Evolutionary conservation across 2,329 filamentous ascomycete species (phyloP).

Genomic region (Talaromyces sp.): DNA sequence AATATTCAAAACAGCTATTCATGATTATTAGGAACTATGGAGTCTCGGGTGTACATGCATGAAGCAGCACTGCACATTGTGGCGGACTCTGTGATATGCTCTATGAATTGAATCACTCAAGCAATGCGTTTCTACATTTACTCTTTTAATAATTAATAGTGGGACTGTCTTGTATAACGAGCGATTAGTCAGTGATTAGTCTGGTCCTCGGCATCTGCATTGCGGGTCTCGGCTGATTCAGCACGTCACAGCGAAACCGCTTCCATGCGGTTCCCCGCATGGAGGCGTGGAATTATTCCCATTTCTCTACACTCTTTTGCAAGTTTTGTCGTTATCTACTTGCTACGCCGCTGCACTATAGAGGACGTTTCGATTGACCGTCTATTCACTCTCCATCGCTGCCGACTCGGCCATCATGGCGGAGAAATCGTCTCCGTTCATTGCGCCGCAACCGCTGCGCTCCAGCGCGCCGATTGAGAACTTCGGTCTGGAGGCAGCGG

Average conservation of each 20-base stretch:
- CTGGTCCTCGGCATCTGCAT: neutral
- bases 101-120: neutral
- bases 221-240: neutral
- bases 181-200: neutral
- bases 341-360: neutral
- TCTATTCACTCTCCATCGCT: neutral
- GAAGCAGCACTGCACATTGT: neutral
- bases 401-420: slow-evolving; percentile 36
- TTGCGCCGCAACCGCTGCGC: slow-evolving; percentile 34
- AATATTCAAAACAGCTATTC: neutral
- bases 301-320: neutral
- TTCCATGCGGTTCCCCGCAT: slow-evolving; percentile 1
- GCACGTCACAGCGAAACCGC: neutral
- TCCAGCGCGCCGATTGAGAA: slow-evolving; percentile 16
- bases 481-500: slow-evolving; percentile 16
- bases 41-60: neutral
- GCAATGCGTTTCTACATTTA: neutral
- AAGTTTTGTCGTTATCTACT: neutral
- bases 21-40: neutral
- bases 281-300: neutral
- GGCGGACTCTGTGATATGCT: neutral
- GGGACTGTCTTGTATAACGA: neutral
- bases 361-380: neutral
- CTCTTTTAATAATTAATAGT: neutral
- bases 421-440: slow-evolving; percentile 48